Percentiles rank a stretch among this genome's conserved stretches.
Conservation (phyloP, 225 moss, liverwort and hornwort genomes). For the Pleurozium schreberi region DNA sequence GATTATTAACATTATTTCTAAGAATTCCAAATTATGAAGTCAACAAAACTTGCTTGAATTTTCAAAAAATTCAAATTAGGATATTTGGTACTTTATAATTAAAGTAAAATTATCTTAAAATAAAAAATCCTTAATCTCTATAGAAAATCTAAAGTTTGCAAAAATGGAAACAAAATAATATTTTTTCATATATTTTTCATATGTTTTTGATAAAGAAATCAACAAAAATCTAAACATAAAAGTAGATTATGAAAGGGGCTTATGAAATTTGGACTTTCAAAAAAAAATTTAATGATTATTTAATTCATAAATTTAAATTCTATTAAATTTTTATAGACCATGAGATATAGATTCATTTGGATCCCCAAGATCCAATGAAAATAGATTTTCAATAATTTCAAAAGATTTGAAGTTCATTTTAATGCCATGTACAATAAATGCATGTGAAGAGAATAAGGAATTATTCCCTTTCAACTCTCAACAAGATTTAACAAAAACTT, state of each 20-base stretch:
- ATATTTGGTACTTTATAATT: accelerated
- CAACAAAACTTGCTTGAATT: accelerated
- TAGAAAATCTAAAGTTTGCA: too few species aligned
- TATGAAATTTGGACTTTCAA: accelerated
- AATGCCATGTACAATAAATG: background rate
- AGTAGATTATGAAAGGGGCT: accelerated
- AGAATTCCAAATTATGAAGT: background rate
- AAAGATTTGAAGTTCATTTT: background rate
- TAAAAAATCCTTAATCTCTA: background rate
- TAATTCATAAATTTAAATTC: background rate
- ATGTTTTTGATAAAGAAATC: background rate
- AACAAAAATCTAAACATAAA: background rate
- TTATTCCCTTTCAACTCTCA: background rate
- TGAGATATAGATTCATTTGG: background rate
- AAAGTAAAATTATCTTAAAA: background rate
- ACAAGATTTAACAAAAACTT: background rate
- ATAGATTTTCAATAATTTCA: background rate
- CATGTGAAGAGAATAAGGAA: background rate
- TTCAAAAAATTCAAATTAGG: background rate
- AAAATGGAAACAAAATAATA: too few species aligned
- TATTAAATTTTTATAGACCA: background rate
- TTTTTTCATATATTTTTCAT: too few species aligned
- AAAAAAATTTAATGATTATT: too few species aligned
- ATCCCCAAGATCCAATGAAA: accelerated
- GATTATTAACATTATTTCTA: accelerated